These are phyloP conservation scores for Diplodia intermedia DNA, from an alignment of 2,329 filamentous ascomycete genomes.

Conservation along the genomic window DNA sequence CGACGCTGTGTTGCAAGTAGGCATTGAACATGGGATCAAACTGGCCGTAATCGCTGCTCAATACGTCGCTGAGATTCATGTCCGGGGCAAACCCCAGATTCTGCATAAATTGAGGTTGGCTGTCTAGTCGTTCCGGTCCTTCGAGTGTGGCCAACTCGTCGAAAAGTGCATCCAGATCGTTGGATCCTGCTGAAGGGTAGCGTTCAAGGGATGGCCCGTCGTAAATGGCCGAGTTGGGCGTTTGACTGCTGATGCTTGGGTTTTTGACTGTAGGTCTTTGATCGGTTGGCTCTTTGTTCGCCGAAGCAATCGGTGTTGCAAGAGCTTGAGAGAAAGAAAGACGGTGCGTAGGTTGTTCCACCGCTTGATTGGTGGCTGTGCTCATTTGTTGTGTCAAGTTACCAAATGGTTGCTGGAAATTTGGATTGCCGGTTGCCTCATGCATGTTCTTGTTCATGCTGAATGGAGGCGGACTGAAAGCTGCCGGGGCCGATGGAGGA, in stretches of 20 bases:
- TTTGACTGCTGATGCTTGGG: conserved; percentile 24
- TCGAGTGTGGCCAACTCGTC: conserved; percentile 66
- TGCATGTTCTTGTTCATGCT: conserved; percentile 9
- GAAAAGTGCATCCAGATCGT: conserved; percentile 61
- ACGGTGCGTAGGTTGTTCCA: conserved; percentile 3
- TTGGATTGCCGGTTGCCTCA: background rate
- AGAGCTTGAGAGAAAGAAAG: conserved; percentile 1
- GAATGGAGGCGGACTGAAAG: conserved; percentile 24
- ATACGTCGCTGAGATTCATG: conserved; percentile 63
- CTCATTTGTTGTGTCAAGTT: background rate
- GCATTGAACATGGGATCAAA: conserved; percentile 29
- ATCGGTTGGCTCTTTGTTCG: conserved; percentile 12
- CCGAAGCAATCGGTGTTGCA: conserved; percentile 20
- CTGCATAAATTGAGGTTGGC: conserved; percentile 69
- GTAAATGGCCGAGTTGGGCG: conserved; percentile 35
- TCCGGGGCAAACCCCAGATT: conserved; percentile 71
- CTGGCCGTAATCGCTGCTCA: conserved; percentile 50
- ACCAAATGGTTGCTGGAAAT: conserved; percentile 5
- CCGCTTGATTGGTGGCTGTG: background rate
- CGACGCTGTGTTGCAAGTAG: conserved; percentile 18
- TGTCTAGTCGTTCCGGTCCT: conserved; percentile 59
- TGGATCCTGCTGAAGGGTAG: conserved; percentile 46
- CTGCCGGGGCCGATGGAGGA: conserved; percentile 9
- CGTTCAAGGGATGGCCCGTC: conserved; percentile 39
- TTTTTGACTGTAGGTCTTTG: background rate